phyloP scores from a whole-genome alignment of 202 grass and related monocot genomes.

The Panicum virgatum region DNA sequence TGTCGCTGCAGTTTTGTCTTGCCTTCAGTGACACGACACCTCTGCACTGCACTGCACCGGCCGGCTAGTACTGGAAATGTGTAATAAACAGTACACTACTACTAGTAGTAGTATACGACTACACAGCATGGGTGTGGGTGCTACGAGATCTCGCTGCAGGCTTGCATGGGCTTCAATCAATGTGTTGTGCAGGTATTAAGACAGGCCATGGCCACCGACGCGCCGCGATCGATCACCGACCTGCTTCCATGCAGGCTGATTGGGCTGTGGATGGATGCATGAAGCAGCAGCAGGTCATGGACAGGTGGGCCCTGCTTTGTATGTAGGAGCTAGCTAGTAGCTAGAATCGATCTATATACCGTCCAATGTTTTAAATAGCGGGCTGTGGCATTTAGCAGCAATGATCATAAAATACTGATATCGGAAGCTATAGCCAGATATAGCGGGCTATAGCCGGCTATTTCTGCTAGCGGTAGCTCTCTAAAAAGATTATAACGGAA shows the following conservation, averaged over 20 bases:
- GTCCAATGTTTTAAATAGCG: no score
- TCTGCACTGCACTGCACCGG: neutral
- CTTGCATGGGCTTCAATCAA: conserved; percentile 26
- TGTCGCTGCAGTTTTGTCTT: conserved; percentile 49
- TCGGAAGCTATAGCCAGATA: no score
- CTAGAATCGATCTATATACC: no score
- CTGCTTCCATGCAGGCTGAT: neutral
- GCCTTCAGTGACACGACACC: conserved; percentile 33
- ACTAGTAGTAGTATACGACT: neutral
- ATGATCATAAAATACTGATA: no score
- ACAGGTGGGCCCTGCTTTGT: conserved; percentile 7
- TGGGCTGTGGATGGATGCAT: neutral
- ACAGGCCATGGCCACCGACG: conserved; percentile 13
- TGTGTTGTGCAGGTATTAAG: neutral
- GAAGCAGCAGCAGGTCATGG: neutral
- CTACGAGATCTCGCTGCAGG: conserved; percentile 17
- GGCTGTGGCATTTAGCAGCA: no score
- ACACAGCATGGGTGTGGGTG: neutral
- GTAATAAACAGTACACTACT: no score
- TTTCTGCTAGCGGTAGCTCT: no score
- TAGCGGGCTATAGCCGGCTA: no score
- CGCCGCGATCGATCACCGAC: neutral
- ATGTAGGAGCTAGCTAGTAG: neutral
- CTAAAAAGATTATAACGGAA: no score
- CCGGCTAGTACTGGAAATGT: neutral